These are phyloP conservation scores for Candida nonsorbophila DNA, from an alignment of 805 yeast genomes.

Conservation along the genomic window DNA sequence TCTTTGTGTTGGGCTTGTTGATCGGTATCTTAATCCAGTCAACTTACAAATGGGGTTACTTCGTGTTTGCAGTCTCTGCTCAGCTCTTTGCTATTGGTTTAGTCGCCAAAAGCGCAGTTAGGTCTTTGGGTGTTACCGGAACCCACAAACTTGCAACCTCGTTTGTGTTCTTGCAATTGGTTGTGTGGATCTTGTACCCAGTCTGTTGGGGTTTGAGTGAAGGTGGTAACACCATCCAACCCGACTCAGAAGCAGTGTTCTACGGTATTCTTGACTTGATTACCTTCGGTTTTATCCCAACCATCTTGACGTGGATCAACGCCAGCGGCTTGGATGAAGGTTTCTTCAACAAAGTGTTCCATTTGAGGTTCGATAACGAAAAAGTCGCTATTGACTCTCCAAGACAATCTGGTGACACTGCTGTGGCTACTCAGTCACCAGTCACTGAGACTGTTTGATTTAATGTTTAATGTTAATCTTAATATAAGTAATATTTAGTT, in stretches of 20 bases:
- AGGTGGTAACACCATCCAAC: constrained; percentile 58
- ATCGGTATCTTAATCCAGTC: constrained; percentile 52
- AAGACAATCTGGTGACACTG: constrained; percentile 43
- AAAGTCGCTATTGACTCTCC: constrained; percentile 23
- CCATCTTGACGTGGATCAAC: constrained; percentile 24
- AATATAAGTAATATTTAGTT: too few relatives aligned
- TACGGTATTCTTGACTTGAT: constrained; percentile 54
- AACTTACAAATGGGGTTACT: constrained; percentile 67
- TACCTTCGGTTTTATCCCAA: constrained; percentile 39
- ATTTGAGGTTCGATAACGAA: constrained; percentile 9
- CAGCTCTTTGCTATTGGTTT: constrained; percentile 37
- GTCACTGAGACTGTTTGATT: background rate
- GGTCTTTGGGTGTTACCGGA: constrained; percentile 3
- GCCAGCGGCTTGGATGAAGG: constrained; percentile 20
- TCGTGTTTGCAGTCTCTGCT: constrained; percentile 46
- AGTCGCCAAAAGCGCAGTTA: constrained; percentile 9
- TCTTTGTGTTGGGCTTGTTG: constrained; percentile 49
- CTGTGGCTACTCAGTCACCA: constrained; percentile 12
- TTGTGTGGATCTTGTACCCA: constrained; percentile 46
- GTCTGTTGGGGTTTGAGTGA: constrained; percentile 51
- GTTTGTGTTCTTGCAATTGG: constrained; percentile 24
- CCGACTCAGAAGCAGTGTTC: constrained; percentile 55
- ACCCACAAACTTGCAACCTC: constrained; percentile 7
- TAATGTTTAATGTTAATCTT: constrained; percentile 1
- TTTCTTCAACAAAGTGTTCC: constrained; percentile 13